Conservation (phyloP, 2,329 filamentous ascomycete species). For the Sarocladium strictum region DNA sequence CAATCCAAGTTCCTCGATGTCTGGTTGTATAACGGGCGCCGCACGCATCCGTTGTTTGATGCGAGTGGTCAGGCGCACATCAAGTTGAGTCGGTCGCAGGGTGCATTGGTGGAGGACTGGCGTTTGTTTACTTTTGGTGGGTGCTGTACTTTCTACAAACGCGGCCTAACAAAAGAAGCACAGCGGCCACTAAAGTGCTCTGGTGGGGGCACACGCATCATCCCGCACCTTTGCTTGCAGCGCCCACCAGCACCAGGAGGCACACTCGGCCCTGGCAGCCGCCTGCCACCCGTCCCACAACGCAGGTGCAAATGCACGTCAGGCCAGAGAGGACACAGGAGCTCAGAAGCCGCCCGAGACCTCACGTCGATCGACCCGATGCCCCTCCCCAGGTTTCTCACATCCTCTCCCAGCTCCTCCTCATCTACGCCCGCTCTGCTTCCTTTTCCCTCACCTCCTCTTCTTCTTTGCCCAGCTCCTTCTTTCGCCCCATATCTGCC, state of each 20-base stretch:
- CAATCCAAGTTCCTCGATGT: too few species aligned
- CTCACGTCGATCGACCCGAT: neutral
- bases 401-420: constrained; percentile 12
- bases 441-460: constrained; percentile 12
- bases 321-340: too few species aligned
- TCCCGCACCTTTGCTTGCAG: neutral
- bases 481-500: constrained; percentile 3
- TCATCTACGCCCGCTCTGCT: constrained; percentile 12
- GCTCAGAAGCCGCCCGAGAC: too few species aligned
- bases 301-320: too few species aligned
- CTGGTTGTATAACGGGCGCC: neutral
- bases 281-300: neutral
- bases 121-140: constrained; percentile 11
- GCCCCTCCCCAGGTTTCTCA: constrained; percentile 1
- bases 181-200: constrained; percentile 1
- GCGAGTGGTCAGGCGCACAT: neutral
- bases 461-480: constrained; percentile 2
- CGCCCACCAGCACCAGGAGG: too few species aligned
- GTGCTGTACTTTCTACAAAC: neutral
- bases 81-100: neutral
- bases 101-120: neutral
- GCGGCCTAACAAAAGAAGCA: neutral
- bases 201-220: constrained; percentile 5
- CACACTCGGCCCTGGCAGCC: constrained; percentile 2
- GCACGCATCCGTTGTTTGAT: neutral